phyloP scores from a whole-genome alignment of 441 rosid genomes.

The Theobroma grandiflorum region DNA sequence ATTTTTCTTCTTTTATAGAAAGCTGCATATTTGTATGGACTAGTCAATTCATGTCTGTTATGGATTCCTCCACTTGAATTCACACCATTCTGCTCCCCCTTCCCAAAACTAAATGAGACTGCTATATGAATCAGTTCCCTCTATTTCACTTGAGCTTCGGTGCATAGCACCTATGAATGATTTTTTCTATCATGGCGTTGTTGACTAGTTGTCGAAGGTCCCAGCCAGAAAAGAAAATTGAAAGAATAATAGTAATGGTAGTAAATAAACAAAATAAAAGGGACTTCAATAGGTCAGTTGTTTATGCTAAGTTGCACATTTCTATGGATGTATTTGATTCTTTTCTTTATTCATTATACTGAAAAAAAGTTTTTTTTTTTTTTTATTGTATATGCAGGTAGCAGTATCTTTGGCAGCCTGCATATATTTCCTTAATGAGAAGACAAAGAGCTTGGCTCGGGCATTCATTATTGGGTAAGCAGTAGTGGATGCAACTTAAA shows the following conservation, averaged over 20 bases:
- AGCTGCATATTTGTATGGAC: background rate
- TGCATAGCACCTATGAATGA: too few species aligned
- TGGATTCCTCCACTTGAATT: background rate
- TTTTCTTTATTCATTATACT: background rate
- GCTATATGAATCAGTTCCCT: background rate
- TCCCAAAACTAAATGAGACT: background rate
- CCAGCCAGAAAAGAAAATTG: background rate
- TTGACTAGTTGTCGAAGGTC: background rate
- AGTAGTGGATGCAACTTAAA: background rate
- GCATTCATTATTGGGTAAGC: slow-evolving; percentile 85
- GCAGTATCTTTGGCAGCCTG: slow-evolving; percentile 95
- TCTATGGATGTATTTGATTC: background rate
- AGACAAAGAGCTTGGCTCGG: slow-evolving; percentile 88
- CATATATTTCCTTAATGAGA: slow-evolving; percentile 90
- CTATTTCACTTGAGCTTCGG: background rate
- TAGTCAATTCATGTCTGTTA: background rate
- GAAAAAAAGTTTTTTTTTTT: background rate
- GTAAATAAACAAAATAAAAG: background rate
- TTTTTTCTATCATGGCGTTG: background rate
- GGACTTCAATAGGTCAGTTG: background rate
- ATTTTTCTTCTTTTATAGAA: background rate
- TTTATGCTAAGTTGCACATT: background rate
- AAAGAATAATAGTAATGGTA: background rate
- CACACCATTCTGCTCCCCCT: background rate
- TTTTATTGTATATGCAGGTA: slow-evolving; percentile 56